These are phyloP conservation scores for Passalora sequoiae DNA, from an alignment of 2,329 filamentous ascomycete species.

Conservation along the genomic window DNA sequence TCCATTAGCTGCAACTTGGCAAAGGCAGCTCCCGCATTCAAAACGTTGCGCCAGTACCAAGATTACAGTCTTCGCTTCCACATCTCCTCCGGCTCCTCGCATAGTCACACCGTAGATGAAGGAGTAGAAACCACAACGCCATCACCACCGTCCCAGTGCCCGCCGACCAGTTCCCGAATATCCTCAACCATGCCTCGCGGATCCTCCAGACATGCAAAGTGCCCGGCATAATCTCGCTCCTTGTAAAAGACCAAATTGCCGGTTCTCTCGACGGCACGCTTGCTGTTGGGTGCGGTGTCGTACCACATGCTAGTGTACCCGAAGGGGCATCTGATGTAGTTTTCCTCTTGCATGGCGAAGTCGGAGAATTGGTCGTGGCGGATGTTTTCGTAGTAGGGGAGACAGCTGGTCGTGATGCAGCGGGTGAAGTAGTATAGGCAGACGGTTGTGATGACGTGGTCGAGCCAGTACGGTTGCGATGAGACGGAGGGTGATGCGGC, in stretches of 20 bases:
- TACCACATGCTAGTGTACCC: constrained; percentile 37
- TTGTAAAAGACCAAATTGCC: constrained; percentile 38
- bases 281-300: constrained; percentile 36
- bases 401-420: constrained; percentile 35
- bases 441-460: constrained; percentile 31
- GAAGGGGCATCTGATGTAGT: constrained; percentile 36
- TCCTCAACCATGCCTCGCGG: constrained; percentile 28
- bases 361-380: constrained; percentile 37
- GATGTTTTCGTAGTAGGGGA: constrained; percentile 39
- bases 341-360: constrained; percentile 35
- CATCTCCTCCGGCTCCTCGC: no score
- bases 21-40: no score
- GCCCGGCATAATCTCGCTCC: constrained; percentile 27
- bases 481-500: constrained; percentile 35
- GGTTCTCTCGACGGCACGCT: constrained; percentile 33
- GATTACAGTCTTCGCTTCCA: no score
- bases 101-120: not conserved
- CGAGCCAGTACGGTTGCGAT: constrained; percentile 30
- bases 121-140: not conserved
- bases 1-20: no score
- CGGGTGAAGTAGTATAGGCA: constrained; percentile 38
- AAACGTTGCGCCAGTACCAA: no score
- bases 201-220: constrained; percentile 30
- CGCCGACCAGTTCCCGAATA: constrained; percentile 23
- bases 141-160: constrained; percentile 11